phyloP scores from a whole-genome alignment of 2,329 filamentous ascomycete genomes.

The Calonectria henricotiae region DNA sequence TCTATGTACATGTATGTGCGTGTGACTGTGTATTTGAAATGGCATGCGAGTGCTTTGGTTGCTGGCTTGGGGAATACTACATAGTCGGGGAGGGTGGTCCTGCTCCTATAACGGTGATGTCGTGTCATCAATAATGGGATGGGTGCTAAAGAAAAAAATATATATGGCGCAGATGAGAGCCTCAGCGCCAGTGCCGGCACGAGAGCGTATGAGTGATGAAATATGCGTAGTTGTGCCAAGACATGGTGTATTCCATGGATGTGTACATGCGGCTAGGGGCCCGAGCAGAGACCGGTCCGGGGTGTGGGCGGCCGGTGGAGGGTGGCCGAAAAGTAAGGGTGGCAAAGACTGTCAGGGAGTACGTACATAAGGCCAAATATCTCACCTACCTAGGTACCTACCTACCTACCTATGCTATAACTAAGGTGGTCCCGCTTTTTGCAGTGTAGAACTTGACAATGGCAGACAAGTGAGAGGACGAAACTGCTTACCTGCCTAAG shows the following conservation, averaged over 20 bases:
- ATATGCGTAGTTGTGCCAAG: slow-evolving; percentile 9
- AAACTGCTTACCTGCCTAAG: slow-evolving; percentile 13
- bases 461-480: slow-evolving; percentile 21
- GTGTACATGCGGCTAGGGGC: slow-evolving; percentile 25
- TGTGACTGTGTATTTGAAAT: slow-evolving; percentile 9
- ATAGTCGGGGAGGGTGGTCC: slow-evolving; percentile 22
- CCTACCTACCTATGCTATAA: too few species aligned
- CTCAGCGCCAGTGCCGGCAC: slow-evolving; percentile 10
- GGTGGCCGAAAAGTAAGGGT: slow-evolving; percentile 28
- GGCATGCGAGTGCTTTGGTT: neutral
- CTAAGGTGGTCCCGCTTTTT: too few species aligned
- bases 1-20: slow-evolving; percentile 16
- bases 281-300: slow-evolving; percentile 29
- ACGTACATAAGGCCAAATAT: too few species aligned
- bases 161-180: slow-evolving; percentile 8
- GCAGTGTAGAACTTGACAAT: neutral
- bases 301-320: slow-evolving; percentile 33
- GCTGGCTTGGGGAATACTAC: slow-evolving; percentile 1
- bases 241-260: slow-evolving; percentile 9
- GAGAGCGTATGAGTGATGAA: slow-evolving; percentile 12
- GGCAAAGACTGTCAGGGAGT: neutral
- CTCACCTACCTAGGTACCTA: too few species aligned
- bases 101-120: neutral
- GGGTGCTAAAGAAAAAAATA: slow-evolving; percentile 12
- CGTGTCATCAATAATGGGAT: slow-evolving; percentile 1